Conservation (phyloP, 768 basidiomycete species). For the Mycena rosella region DNA sequence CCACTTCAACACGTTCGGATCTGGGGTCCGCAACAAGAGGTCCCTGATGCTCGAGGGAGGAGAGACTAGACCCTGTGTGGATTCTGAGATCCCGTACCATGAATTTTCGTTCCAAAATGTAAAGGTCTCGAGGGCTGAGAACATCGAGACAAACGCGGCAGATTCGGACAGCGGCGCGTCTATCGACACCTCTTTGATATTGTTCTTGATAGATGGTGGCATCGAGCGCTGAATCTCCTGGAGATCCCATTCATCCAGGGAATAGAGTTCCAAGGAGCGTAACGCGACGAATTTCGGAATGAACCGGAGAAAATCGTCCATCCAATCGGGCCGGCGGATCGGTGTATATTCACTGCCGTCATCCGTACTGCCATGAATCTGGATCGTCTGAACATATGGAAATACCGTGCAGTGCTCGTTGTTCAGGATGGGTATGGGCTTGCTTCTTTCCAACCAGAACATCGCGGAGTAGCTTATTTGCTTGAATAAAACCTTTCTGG, state of each 20-base stretch:
- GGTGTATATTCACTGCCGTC: background rate
- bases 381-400: constrained; percentile 4
- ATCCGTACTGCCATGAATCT: background rate
- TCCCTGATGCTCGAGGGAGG: constrained; percentile 2
- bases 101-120: background rate
- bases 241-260: background rate
- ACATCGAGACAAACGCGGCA: no score
- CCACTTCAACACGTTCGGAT: constrained; percentile 8
- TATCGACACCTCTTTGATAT: background rate
- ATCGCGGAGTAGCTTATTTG: background rate
- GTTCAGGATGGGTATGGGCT: background rate
- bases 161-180: no score
- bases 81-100: background rate
- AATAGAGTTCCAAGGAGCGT: background rate
- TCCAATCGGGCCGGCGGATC: no score
- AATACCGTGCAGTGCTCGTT: constrained; percentile 8
- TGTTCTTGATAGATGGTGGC: background rate
- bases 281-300: constrained; percentile 1
- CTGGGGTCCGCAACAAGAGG: background rate
- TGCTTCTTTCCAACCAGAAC: background rate
- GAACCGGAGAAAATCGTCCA: background rate
- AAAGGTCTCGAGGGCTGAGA: no score
- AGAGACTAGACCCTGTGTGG: background rate
- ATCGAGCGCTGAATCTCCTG: background rate
- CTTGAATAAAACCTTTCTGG: background rate